Evolutionary conservation across 176 grass and related monocot species (phyloP), one percentile per base, ranked within the genome.

Genomic region (Rhynchospora breviuscula): DNA sequence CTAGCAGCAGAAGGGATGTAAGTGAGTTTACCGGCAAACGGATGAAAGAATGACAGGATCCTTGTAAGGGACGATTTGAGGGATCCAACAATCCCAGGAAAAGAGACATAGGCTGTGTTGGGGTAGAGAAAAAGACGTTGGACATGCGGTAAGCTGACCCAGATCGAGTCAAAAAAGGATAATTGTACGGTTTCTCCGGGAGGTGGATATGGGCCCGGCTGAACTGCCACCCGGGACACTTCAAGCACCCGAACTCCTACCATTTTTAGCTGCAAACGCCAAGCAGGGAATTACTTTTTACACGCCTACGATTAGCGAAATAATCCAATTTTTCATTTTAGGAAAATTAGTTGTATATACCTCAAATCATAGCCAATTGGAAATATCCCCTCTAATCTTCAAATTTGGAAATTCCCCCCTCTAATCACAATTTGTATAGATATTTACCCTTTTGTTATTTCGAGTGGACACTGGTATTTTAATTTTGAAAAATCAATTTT

Each of bases 111-210:
- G 1, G 78, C 29, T 10, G 68, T 72, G 19, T 81, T 33, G 9
- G 78, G 57, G 54, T 81, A 81, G 29, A 81, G 78, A 61, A 81
- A 81, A 3, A 81, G 18, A 4, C 78, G 78, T 81, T 63, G 78
- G 33, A 81, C 19, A 61, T 81, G 78, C 5, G 58, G 78, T 12
- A 48, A 23, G 40, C 17, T 11, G 10, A 81, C 57, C 78, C 78
- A 81, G 7, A 63, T 5, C 8, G 78, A 81, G 13, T 81, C 78
- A 3, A 81, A 63, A 17, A 81, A 81, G 31, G 58, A 81, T 48
- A 81, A 25, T 6, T 63, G 78, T 25, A 81, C 19, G 1, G 58
- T 81, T 81, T 81, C 57, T 1, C 58, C 78, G 22, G 78, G 78
- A 25, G 78, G 8, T 23, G 78, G 78, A 31, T 81, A 81, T 59